Evolutionary conservation across 495 filamentous ascomycete genomes (phyloP), one percentile per base, ranked within the genome.

Genomic region (Penicillium egyptiacum): DNA sequence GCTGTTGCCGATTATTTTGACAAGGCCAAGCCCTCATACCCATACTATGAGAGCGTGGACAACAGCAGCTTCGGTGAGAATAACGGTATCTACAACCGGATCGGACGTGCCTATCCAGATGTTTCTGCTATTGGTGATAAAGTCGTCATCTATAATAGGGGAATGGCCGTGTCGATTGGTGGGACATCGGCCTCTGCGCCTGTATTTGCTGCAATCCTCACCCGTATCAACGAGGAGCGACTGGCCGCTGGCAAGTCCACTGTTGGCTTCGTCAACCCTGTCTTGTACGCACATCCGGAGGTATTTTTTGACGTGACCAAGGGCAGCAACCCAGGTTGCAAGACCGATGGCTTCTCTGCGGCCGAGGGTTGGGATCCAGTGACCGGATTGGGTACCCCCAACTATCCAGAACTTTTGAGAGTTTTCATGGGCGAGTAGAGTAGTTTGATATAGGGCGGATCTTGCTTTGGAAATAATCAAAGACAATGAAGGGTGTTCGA

Each of bases 61-160:
- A 78, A 70, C 61, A 68, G 66, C 48, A 72, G 62, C 55, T 61
- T 78, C 30, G 78, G 69, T 37, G 70, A 65, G 25, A 77, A 79
- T 30, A 66, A 70, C 5, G 81, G 76, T 50, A 77, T 85, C 58
- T 88, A 85, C 68, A 83, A 83, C 60, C 76, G 78, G 8, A 74
- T 75, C 7, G 85, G 84, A 0, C 79, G 87, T 23, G 87, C 76
- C 4, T 88, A 81, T 56, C 86, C 87, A 0, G 87, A 90, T 50
- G 79, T 90, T 25, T 68, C 81, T 3, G 86, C 86, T 23, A 75
- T 85, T n/a, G 84, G 81, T n/a, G 82, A 79, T 8, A 80, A 82
- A 43, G 78, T 86, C 52, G 62, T 75, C 19, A 70, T 82, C 42
- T 78, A 71, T 30, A 69, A 74, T n/a, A 58, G 63, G 17, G 79